These are phyloP conservation scores for Penicillium paxilli DNA, from an alignment of 495 filamentous ascomycete species.

Conservation along the genomic window DNA sequence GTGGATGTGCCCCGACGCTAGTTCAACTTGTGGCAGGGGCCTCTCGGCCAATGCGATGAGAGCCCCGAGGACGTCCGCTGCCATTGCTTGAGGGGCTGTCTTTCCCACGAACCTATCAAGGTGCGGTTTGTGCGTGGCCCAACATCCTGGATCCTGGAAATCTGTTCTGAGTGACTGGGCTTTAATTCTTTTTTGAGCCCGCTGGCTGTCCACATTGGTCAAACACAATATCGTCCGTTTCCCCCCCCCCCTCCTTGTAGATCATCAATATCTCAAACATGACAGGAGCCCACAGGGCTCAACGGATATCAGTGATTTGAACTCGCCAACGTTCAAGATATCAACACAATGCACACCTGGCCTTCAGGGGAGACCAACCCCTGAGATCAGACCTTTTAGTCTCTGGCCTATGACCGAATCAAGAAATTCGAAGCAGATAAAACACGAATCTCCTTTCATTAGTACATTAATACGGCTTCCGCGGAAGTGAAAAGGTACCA, in stretches of 20 bases:
- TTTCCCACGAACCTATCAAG: slow-evolving; percentile 25
- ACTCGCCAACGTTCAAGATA: not conserved
- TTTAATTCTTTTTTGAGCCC: slow-evolving; percentile 12
- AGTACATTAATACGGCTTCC: not conserved
- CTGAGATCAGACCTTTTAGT: slow-evolving; percentile 29
- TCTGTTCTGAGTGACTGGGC: slow-evolving; percentile 15
- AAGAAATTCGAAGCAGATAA: not conserved
- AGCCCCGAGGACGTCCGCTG: not conserved
- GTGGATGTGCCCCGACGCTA: slow-evolving; percentile 23
- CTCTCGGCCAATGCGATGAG: slow-evolving; percentile 17
- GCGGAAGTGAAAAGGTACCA: not conserved
- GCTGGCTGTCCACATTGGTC: not conserved
- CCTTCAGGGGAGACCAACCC: slow-evolving; percentile 5
- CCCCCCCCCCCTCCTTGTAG: slow-evolving; percentile 8
- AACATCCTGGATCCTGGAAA: slow-evolving; percentile 29
- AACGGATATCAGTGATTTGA: not conserved
- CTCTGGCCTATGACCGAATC: not conserved
- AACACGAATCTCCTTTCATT: not conserved
- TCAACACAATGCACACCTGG: not conserved
- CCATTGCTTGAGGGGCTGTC: not conserved
- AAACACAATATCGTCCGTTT: not conserved
- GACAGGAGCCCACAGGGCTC: slow-evolving; percentile 7
- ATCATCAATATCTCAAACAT: slow-evolving; percentile 16
- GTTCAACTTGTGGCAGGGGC: slow-evolving; percentile 8
- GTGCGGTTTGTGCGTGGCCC: slow-evolving; percentile 25